Evolutionary conservation across 2,329 filamentous ascomycete species (phyloP).

Genomic region (Talaromyces sp.): DNA sequence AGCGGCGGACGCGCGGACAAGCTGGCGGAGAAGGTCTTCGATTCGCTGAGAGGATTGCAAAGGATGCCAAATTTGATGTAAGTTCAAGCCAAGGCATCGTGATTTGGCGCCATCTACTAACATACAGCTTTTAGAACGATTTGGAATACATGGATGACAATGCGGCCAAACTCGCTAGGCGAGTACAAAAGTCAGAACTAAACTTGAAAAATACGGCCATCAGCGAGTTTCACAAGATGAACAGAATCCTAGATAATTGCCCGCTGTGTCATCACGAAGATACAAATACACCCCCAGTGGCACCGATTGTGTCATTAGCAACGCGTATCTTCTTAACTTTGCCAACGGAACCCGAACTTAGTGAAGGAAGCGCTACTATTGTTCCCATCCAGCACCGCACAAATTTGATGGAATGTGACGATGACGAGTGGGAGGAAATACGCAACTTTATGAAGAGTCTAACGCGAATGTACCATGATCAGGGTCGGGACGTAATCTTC

Average conservation of each 20-base stretch:
- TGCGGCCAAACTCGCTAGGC: conserved; percentile 77
- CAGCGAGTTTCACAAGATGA: conserved; percentile 82
- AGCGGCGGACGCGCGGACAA: conserved; percentile 75
- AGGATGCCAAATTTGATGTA: conserved; percentile 79
- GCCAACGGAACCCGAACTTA: conserved; percentile 82
- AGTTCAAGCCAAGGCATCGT: conserved; percentile 19
- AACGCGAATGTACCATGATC: conserved; percentile 88
- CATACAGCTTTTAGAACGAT: conserved; percentile 54
- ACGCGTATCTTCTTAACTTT: conserved; percentile 85
- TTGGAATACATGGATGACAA: conserved; percentile 98
- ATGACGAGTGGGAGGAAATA: conserved; percentile 98
- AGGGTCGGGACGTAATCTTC: conserved; percentile 87
- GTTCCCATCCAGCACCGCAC: conserved; percentile 79
- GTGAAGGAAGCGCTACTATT: conserved; percentile 76
- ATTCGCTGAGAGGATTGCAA: conserved; percentile 87
- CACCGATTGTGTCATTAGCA: conserved; percentile 78
- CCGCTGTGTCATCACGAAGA: conserved; percentile 93
- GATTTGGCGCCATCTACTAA: not conserved
- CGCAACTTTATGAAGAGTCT: conserved; percentile 98
- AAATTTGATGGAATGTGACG: conserved; percentile 95
- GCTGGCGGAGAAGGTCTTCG: conserved; percentile 73
- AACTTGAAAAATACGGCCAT: conserved; percentile 86
- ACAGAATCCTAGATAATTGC: conserved; percentile 77
- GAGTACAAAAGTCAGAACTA: conserved; percentile 80
- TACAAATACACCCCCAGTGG: conserved; percentile 66